Evolutionary conservation across 148 eudicot species (phyloP).

Genomic region (Fagopyrum tataricum): DNA sequence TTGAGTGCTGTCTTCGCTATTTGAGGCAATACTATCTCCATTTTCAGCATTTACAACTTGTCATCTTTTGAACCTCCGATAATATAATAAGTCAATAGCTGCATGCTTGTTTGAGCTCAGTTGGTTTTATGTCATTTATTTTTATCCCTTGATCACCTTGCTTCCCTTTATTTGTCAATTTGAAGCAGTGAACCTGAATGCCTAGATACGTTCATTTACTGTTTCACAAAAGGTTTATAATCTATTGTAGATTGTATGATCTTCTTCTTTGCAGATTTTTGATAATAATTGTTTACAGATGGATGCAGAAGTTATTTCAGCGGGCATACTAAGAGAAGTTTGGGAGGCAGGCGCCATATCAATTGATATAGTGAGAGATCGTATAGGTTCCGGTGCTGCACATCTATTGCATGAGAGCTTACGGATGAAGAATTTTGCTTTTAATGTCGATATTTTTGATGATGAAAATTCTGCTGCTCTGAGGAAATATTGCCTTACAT

Average conservation of each 20-base stretch:
- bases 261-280: neutral
- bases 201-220: neutral
- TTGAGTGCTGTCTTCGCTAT: neutral
- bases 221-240: neutral
- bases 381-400: constrained; percentile 64
- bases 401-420: constrained; percentile 85
- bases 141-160: neutral
- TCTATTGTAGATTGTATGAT: neutral
- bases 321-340: constrained; percentile 77
- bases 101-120: neutral
- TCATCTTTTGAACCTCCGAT: neutral
- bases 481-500: constrained; percentile 77
- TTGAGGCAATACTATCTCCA: neutral
- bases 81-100: neutral
- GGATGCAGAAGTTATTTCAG: constrained; percentile 97
- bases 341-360: constrained; percentile 71
- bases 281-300: constrained; percentile 42
- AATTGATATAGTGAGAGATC: constrained; percentile 51
- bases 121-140: neutral
- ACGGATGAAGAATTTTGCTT: constrained; percentile 63
- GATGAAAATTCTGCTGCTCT: constrained; percentile 75
- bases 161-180: neutral
- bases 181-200: constrained; percentile 1
- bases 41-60: neutral
- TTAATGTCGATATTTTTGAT: constrained; percentile 54